Base-by-base conservation (phyloP, 1,139 yeast genomes). In the Meyerozyma guilliermondii region DNA sequence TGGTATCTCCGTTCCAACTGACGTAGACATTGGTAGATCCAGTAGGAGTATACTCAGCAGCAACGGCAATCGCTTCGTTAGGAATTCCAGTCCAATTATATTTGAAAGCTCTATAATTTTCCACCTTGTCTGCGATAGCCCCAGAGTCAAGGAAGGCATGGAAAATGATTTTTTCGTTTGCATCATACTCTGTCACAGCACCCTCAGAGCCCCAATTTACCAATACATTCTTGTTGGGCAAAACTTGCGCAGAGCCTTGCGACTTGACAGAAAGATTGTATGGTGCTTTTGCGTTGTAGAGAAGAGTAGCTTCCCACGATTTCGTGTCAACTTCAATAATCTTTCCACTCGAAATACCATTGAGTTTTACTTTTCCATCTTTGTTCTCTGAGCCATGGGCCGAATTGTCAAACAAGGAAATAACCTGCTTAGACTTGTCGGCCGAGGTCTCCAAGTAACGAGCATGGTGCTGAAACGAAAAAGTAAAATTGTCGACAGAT, bases 1-100 rank as follows among this genome's bases (percentile, higher is more conserved):
- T 53, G 5, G 72, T 67, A 43, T 65, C 73, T n/a, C 73, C 73
- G 49, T 66, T 66, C 72, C 71, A 67, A 39, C 67, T 61, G 29
- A 66, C 65, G 42, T 60, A 64, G 6, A 65, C 44, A 24, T 46
- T 47, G 5, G 63, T 52, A 4, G 53, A 51, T 8, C 45, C 45
- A 20, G 51, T 53, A 18, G 46, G 41, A 33, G 41, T 39, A 39
- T 54, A 26, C 13, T 26, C 59, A 35, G 50, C 51, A 28, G 43
- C 42, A 4, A 63, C 51, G 2, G 72, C 70, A 43, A 65, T 62
- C 5, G 52, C 54, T 42, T 68, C 71, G 20, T 51, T 45, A 8
- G 72, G 70, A 34, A 43, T 43, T 3, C 71, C 72, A 11, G 54
- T 59, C 73, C 73, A 68, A 31, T 61, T 57, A 43, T 45, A 62